Base-by-base conservation (phyloP, 1,284 basidiomycete genomes). In the Tilletiaria anomala region DNA sequence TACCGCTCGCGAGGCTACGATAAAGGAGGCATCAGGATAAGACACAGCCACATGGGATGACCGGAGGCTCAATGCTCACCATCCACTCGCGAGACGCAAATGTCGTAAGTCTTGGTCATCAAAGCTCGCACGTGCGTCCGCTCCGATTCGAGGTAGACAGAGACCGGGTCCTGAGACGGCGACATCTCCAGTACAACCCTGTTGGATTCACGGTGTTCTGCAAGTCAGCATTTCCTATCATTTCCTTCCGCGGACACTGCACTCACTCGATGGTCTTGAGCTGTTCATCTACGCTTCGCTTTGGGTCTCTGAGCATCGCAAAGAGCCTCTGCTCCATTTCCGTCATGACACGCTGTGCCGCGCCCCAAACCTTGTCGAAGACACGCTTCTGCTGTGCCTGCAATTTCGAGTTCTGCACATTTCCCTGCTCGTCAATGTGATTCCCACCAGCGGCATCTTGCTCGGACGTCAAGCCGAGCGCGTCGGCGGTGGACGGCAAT, bases 241-340 rank as follows among this genome's bases (percentile, higher is more conserved):
- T 29, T n/a, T 8, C n/a, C 26, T 29, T 29, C 26, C 26, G n/a
- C n/a, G 6, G 20, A 21, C 4, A 6, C 12, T 18, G 14, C 15
- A 44, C 80, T 57, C 58, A 88, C 87, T 97, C 89, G 37, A 99
- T 83, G 1, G 85, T 94, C 72, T 85, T 88, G 70, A 96, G 89
- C 50, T 94, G 86, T 53, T 96, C 91, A 46, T 97, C 93, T 3
- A 91, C 76, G 35, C 76, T 79, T 35, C 83, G 73, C 32, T 71
- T 73, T 2, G 80, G 75, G 54, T 94, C 85, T 61, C 82, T 78
- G 26, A 99, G 70, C 56, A 83, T 78, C 6, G 73, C 73, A 36
- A 82, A 70, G n/a, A 97, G 73, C 22, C 79, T 76, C 36, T 72
- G 76, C 53, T 79, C 76, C 84, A 97, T 85, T 62, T 91, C 87